phyloP scores from a whole-genome alignment of 108 stramenopile species.

The Cyclotella choctawhatcheeana region DNA sequence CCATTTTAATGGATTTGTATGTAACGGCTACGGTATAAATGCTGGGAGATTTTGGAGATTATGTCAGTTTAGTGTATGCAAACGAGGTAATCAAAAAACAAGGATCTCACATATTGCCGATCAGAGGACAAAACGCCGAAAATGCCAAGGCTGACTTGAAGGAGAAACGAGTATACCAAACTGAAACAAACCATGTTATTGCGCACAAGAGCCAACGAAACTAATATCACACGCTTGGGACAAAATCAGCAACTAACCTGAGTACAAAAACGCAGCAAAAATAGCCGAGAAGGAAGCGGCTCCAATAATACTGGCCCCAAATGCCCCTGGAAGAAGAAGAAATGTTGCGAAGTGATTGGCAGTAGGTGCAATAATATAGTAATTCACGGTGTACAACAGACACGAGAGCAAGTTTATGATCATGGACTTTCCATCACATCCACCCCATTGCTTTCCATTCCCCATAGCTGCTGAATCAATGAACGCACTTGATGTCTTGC shows the following conservation, averaged over 20 bases:
- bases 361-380: constrained; percentile 73
- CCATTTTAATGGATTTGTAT: constrained; percentile 56
- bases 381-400: constrained; percentile 75
- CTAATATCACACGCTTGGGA: too few species aligned
- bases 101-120: constrained; percentile 56
- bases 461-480: constrained; percentile 16
- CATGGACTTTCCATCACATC: constrained; percentile 52
- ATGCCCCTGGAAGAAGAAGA: constrained; percentile 48
- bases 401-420: constrained; percentile 66
- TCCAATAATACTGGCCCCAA: constrained; percentile 66
- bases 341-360: constrained; percentile 57
- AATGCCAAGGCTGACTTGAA: constrained; percentile 65
- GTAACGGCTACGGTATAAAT: constrained; percentile 50
- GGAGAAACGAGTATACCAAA: constrained; percentile 65
- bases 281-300: constrained; percentile 70
- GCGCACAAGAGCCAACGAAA: too few species aligned
- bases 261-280: constrained; percentile 66
- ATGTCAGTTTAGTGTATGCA: not conserved
- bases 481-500: constrained; percentile 20
- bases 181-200: too few species aligned
- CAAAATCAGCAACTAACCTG: too few species aligned
- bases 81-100: not conserved
- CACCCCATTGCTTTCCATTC: constrained; percentile 55
- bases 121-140: constrained; percentile 55
- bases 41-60: not conserved